Conservation (phyloP, 495 filamentous ascomycete species). For the Neurospora sp. region DNA sequence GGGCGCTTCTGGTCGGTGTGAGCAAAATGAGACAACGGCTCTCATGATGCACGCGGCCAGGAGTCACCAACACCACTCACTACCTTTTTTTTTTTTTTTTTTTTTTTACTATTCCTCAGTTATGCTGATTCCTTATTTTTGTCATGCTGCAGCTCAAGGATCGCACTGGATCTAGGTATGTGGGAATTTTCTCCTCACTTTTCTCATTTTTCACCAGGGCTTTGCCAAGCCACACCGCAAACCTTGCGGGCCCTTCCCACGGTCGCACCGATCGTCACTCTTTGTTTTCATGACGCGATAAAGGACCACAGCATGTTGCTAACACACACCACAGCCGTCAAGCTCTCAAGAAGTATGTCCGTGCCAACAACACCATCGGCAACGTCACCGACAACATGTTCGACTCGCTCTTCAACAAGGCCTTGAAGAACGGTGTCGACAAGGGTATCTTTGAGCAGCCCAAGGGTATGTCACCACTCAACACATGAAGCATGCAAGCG, state of each 20-base stretch:
- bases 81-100: not conserved
- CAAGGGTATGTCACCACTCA: conserved; percentile 60
- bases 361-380: conserved; percentile 80
- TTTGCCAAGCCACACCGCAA: conserved; percentile 3
- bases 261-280: not conserved
- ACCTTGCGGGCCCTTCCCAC: not conserved
- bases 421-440: conserved; percentile 80
- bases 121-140: conserved; percentile 35
- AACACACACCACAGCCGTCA: conserved; percentile 57
- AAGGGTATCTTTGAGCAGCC: conserved; percentile 84
- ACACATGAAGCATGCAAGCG: not conserved
- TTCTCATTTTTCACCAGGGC: conserved; percentile 1
- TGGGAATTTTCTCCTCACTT: conserved; percentile 1
- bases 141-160: conserved; percentile 48
- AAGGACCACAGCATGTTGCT: conserved; percentile 20
- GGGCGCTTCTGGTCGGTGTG: conserved; percentile 8
- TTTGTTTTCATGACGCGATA: conserved; percentile 1
- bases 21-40: conserved; percentile 11
- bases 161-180: conserved; percentile 55
- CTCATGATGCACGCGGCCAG: conserved; percentile 10
- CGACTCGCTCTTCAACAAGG: conserved; percentile 87
- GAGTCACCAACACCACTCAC: not conserved
- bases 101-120: not conserved
- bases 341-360: conserved; percentile 96
- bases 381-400: conserved; percentile 61